A percentile compares a stretch with the other conserved stretches of the same genome.
Conservation (phyloP, 2,329 filamentous ascomycete species). For the Pyricularia pennisetigena region DNA sequence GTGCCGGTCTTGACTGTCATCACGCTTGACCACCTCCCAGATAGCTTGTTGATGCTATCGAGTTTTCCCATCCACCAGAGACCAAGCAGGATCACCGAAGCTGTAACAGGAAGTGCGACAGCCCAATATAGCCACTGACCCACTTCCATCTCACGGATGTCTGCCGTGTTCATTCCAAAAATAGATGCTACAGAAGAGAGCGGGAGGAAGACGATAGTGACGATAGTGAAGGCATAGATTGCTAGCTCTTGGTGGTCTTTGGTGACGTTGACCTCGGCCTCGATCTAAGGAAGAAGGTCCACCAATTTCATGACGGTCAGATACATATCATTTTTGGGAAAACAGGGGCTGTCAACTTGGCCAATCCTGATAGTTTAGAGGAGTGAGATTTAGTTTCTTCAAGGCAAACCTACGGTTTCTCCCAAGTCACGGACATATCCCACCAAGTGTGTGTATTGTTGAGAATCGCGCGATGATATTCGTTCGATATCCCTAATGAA, state of each 20-base stretch:
- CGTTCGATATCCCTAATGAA: not conserved
- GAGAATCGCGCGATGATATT: not conserved
- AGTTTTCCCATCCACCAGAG: constrained; percentile 34
- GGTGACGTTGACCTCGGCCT: constrained; percentile 26
- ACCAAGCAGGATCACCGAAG: constrained; percentile 26
- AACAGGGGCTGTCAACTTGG: not conserved
- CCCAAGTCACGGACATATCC: not conserved
- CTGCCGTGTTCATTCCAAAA: constrained; percentile 43
- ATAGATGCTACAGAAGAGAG: constrained; percentile 35
- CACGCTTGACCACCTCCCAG: not conserved
- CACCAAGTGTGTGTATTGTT: not conserved
- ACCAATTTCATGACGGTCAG: not conserved
- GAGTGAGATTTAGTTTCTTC: not conserved
- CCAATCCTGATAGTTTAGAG: not conserved
- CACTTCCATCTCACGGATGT: constrained; percentile 37
- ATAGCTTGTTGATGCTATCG: constrained; percentile 13
- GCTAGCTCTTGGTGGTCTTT: constrained; percentile 36
- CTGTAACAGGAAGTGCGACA: constrained; percentile 34
- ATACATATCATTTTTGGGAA: not conserved
- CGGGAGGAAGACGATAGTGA: constrained; percentile 38
- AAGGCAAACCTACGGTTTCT: not conserved
- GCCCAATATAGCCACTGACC: constrained; percentile 41
- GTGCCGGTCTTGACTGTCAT: too few species aligned
- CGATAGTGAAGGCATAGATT: constrained; percentile 39
- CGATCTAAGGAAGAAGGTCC: constrained; percentile 12